Evolutionary conservation across 192 early-diverging fungal species (phyloP).

Genomic region (Umbelopsis sp.): DNA sequence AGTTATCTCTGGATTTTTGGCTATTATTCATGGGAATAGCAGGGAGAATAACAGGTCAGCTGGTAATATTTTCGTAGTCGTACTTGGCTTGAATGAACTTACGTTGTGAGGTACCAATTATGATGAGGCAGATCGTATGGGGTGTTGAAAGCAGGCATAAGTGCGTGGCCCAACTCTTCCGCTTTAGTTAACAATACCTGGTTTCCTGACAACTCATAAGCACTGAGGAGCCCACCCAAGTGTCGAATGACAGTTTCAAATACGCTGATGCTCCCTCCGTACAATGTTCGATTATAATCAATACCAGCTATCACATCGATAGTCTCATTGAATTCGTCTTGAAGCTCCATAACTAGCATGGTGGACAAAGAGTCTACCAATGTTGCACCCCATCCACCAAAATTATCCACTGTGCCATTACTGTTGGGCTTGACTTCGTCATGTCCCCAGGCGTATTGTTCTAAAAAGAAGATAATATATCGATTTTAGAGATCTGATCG

Average conservation of each 20-base stretch:
- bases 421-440: conserved; percentile 64
- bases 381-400: conserved; percentile 69
- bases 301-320: conserved; percentile 58
- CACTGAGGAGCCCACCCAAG: conserved; percentile 79
- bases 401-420: conserved; percentile 31
- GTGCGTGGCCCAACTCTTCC: conserved; percentile 60
- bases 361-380: conserved; percentile 89
- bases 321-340: conserved; percentile 72
- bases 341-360: conserved; percentile 80
- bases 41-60: not conserved
- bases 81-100: conserved; percentile 3
- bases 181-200: conserved; percentile 69
- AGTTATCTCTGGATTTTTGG: conserved; percentile 3
- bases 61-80: not conserved
- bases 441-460: conserved; percentile 71
- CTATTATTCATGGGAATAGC: not conserved
- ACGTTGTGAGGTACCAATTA: conserved; percentile 51
- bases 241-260: conserved; percentile 86
- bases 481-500: not conserved
- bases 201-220: conserved; percentile 83
- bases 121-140: conserved; percentile 66
- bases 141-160: conserved; percentile 76
- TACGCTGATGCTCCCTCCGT: conserved; percentile 52
- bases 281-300: conserved; percentile 48
- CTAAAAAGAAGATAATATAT: conserved; percentile 5